Conservation (phyloP, 805 yeast genomes). For the Brettanomyces anomalus region DNA sequence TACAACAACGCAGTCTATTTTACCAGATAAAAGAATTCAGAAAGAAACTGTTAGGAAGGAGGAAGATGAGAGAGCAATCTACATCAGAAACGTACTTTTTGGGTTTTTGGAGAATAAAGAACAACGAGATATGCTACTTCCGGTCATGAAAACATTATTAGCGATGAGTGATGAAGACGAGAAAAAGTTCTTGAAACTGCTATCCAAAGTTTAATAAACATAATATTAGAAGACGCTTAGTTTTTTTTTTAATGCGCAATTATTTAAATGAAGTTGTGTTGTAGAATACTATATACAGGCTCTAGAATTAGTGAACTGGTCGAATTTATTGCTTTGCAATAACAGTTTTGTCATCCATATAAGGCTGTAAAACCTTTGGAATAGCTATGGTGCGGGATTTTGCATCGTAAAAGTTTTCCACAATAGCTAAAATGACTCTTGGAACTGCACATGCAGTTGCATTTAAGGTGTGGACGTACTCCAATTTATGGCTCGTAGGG, state of each 20-base stretch:
- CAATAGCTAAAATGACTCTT: conserved; percentile 77
- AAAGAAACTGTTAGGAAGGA: conserved; percentile 19
- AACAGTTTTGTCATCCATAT: conserved; percentile 56
- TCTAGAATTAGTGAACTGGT: too few species aligned
- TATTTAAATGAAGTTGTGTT: background rate
- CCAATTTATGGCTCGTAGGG: conserved; percentile 20
- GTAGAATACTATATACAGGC: background rate
- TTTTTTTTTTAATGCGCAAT: background rate
- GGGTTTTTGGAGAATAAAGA: conserved; percentile 90
- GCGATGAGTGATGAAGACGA: conserved; percentile 66
- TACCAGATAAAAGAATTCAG: conserved; percentile 1
- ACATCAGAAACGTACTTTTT: conserved; percentile 79
- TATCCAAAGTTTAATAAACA: conserved; percentile 11
- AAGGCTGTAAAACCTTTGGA: conserved; percentile 61
- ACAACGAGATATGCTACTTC: conserved; percentile 77
- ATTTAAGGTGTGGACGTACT: conserved; percentile 73
- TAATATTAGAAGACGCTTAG: too few species aligned
- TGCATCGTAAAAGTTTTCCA: conserved; percentile 75
- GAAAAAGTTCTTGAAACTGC: conserved; percentile 53
- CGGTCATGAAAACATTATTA: conserved; percentile 73
- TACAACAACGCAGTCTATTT: background rate
- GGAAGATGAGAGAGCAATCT: conserved; percentile 49
- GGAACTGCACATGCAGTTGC: conserved; percentile 98
- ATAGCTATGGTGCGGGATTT: conserved; percentile 42
- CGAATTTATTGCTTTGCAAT: conserved; percentile 8